Percentiles rank a stretch among this genome's conserved stretches.
Evolutionary conservation across 2,329 filamentous ascomycete species (phyloP).

Genomic region (Penicillium sp.): DNA sequence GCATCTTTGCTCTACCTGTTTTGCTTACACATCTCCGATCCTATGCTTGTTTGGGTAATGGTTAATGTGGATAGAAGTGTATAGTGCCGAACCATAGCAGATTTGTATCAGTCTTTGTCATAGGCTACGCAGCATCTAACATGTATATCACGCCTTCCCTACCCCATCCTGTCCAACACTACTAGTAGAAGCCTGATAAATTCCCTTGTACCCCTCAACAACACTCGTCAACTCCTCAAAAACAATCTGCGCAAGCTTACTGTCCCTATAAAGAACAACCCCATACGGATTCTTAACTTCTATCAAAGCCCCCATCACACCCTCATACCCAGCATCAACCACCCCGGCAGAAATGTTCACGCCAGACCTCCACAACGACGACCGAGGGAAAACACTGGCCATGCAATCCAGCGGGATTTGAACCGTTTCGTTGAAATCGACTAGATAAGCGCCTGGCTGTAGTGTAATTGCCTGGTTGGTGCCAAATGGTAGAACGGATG

Average conservation of each 20-base stretch:
- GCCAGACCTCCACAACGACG: constrained; percentile 44
- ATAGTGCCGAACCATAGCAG: background rate
- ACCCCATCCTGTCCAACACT: constrained; percentile 18
- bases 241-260: constrained; percentile 44
- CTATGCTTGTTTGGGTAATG: background rate
- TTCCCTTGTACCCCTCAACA: constrained; percentile 40
- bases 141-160: background rate
- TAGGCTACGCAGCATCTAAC: background rate
- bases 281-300: constrained; percentile 39
- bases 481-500: background rate
- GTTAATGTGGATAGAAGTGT: background rate
- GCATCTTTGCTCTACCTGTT: background rate
- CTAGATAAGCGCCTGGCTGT: constrained; percentile 32
- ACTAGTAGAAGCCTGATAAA: constrained; percentile 34
- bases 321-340: constrained; percentile 46
- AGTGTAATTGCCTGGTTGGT: constrained; percentile 18
- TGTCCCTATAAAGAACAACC: constrained; percentile 33
- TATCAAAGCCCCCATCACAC: constrained; percentile 41
- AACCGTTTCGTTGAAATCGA: constrained; percentile 42
- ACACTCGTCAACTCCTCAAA: constrained; percentile 38
- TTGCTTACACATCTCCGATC: background rate
- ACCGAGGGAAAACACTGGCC: constrained; percentile 40
- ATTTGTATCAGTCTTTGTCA: background rate
- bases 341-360: constrained; percentile 40
- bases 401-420: constrained; percentile 41